Base-by-base conservation (phyloP, 2,329 filamentous ascomycete species). In the Aureobasidium sp. region DNA sequence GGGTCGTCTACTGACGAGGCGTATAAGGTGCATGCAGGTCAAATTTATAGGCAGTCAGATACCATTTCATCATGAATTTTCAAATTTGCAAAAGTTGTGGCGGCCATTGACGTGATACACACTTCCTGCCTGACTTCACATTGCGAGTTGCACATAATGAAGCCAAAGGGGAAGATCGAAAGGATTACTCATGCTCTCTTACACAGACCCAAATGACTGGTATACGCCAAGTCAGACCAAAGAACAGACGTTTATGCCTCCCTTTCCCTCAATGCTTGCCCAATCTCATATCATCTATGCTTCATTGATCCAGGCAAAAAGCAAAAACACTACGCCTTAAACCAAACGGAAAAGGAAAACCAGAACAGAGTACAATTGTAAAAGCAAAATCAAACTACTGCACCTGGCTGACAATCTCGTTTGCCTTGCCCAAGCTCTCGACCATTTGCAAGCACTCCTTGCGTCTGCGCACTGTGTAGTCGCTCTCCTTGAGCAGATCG, bases 361-460 rank as follows among this genome's bases (percentile, higher is more conserved):
- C 25, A 54, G 50, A 42, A 54, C 37, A 42, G 50, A 30, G 16
- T 54, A 42, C 50, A 54, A 42, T 37, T 47, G 32, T 2, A 5
- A n/a, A 6, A 47, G n/a, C 3, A 11, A 36, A 27, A 13, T 16
- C 32, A 59, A 41, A 34, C 68, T 74, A 85, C 75, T 85, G 83
- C 64, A 87, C 85, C 69, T 87, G 84, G 77, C 90, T 92, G 73
- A 99, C 94, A 78, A 99, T 97, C 81, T 99, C 94, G 76, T 87
- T 94, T 62, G 94, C 94, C 76, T 89, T 88, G 68, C 83, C 79
- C 71, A 99, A 81, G 61, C 90, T 95, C 77, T 99, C 94, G 57
- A 99, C 94, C 94, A 99, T 99, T 77, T 97, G 91, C 78, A 95
- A 91, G 77, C 94, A 99, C 77, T 99, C 94, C 82, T 99, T 99